Evolutionary conservation across 1,284 basidiomycete genomes (phyloP).

Genomic region (Polyporus tsugae): DNA sequence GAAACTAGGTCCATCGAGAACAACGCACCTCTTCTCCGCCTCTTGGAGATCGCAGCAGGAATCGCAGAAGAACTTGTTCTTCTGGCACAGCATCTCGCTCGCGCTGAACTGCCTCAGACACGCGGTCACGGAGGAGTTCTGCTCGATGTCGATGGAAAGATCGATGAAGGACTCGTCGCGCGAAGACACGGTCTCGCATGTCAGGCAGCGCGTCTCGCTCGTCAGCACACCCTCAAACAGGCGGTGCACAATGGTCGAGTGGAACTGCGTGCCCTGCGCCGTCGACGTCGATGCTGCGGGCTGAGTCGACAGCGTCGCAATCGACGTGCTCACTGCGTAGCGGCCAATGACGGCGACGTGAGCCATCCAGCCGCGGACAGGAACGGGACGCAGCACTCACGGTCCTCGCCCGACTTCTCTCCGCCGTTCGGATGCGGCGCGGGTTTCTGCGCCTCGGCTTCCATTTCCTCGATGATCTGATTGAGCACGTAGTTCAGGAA

Average conservation of each 20-base stretch:
- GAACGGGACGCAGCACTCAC: constrained; percentile 49
- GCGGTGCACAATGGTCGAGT: constrained; percentile 86
- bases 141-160: constrained; percentile 97
- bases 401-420: constrained; percentile 54
- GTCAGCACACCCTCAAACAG: constrained; percentile 95
- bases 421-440: constrained; percentile 35
- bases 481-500: constrained; percentile 96
- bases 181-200: constrained; percentile 97
- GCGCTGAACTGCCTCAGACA: constrained; percentile 97
- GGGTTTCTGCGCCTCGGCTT: constrained; percentile 65
- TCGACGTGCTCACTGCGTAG: constrained; percentile 61
- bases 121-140: constrained; percentile 94
- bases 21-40: constrained; percentile 90
- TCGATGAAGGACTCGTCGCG: constrained; percentile 97
- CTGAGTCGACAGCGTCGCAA: constrained; percentile 55
- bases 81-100: constrained; percentile 97
- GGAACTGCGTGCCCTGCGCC: constrained; percentile 43
- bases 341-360: constrained; percentile 2
- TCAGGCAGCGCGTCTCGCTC: constrained; percentile 96
- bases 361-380: constrained; percentile 12
- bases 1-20: not conserved
- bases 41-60: constrained; percentile 96
- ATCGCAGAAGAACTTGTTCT: constrained; percentile 99
- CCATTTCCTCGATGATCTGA: constrained; percentile 92
- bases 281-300: constrained; percentile 35